Conservation (phyloP, 768 basidiomycete genomes). For the Macrolepiota dolichaula region DNA sequence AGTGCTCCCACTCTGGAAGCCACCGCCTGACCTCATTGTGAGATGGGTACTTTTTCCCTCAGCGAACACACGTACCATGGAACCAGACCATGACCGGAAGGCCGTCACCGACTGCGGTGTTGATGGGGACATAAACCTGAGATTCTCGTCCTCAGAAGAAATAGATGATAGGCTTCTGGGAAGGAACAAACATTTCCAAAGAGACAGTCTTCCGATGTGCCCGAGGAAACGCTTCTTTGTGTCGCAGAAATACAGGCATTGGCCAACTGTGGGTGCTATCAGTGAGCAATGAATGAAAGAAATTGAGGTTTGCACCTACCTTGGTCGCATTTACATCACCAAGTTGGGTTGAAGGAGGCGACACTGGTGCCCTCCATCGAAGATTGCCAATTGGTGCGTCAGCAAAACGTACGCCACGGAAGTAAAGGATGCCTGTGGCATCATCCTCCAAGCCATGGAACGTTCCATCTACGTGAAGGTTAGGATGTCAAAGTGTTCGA, state of each 20-base stretch:
- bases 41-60: neutral
- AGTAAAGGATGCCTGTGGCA: conserved; percentile 30
- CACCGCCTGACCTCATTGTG: conserved; percentile 28
- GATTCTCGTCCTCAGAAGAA: neutral
- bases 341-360: conserved; percentile 32
- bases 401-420: conserved; percentile 38
- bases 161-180: neutral
- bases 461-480: conserved; percentile 28
- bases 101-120: conserved; percentile 16
- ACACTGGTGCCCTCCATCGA: conserved; percentile 37
- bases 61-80: conserved; percentile 27
- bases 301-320: conserved; percentile 15
- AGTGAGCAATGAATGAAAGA: neutral
- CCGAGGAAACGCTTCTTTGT: conserved; percentile 23
- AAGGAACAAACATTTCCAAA: conserved; percentile 34
- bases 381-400: conserved; percentile 39
- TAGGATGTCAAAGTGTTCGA: neutral
- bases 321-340: conserved; percentile 33
- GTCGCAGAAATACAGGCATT: conserved; percentile 30
- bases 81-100: conserved; percentile 41
- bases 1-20: conserved; percentile 35
- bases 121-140: conserved; percentile 34
- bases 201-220: conserved; percentile 39
- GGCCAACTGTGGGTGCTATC: conserved; percentile 25
- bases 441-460: conserved; percentile 30